Conservation (phyloP, 164 flowering plant species). For the Umbellularia californica region DNA sequence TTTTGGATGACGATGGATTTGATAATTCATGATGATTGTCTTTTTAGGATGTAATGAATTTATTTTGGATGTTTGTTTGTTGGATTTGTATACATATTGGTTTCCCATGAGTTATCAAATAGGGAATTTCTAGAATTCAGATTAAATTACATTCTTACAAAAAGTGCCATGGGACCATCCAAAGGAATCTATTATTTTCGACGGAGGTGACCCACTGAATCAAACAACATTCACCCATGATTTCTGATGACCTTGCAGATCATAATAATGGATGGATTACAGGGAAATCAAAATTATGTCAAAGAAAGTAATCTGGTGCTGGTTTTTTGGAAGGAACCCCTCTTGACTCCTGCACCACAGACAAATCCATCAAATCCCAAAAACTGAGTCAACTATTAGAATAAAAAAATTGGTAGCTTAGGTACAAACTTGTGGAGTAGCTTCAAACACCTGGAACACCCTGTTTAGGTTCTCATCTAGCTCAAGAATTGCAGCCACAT, state of each 20-base stretch:
- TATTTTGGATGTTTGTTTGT: too few relatives aligned
- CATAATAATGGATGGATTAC: not conserved
- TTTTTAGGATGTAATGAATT: too few relatives aligned
- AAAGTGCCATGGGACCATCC: conserved; percentile 8
- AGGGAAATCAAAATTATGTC: conserved; percentile 11
- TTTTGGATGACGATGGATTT: too few relatives aligned
- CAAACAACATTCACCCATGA: not conserved
- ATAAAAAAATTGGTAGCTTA: not conserved
- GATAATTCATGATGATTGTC: too few relatives aligned
- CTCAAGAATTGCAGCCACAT: conserved; percentile 98
- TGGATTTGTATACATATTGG: too few relatives aligned
- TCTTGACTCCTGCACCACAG: conserved; percentile 83
- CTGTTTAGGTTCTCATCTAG: conserved; percentile 90
- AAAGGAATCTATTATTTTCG: not conserved
- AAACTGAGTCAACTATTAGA: not conserved
- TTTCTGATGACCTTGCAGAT: not conserved
- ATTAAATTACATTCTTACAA: not conserved
- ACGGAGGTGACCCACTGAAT: not conserved
- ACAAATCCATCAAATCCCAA: not conserved
- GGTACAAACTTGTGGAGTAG: conserved; percentile 87
- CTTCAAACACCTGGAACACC: conserved; percentile 91
- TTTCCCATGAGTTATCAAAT: too few relatives aligned
- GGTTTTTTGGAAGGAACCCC: conserved; percentile 87
- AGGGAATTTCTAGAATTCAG: too few relatives aligned
- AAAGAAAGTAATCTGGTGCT: conserved; percentile 91